Evolutionary conservation across 768 basidiomycete species (phyloP), one percentile per base, ranked within the genome.

Genomic region (Coprinellus aureogranulatus): DNA sequence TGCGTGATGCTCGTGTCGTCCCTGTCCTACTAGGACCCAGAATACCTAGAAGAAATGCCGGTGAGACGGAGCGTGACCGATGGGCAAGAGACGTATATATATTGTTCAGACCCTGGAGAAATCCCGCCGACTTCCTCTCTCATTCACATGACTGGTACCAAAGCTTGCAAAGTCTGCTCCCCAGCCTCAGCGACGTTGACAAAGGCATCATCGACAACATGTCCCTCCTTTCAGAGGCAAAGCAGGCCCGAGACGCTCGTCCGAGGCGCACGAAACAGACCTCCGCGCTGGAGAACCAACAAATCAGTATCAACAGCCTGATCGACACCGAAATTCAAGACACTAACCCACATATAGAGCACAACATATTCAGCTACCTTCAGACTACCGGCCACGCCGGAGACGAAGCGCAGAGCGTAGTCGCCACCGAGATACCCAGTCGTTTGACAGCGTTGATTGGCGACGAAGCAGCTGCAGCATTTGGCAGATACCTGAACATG

Each of bases 81-180:
- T 53, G 60, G 55, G 56, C 51, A n/a, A 2, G 12, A 20, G 41
- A 51, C 4, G 48, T 64, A 52, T 39, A 59, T 56, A 59, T 54
- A 39, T 54, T 45, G 26, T 49, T 61, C 37, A 25, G 31, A 2
- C 34, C 51, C 2, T 53, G 51, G 51, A 37, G 51, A 26, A 20
- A 11, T 3, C 31, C 39, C 16, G 5, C 31, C 10, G 51, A 40
- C 20, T 34, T 53, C 3, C 20, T 2, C n/a, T 4, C 6, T 4
- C 2, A 8, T 16, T 4, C 6, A 1, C 1, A 1, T 20, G n/a
- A 18, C 2, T 53, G 51, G 51, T 31, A 2, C 2, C 4, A 4
- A 16, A 25, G 3, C 1, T 8, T 40, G 8, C 10, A 37, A 8
- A 2, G 12, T 11, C 2, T 37, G 31, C 4, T 18, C 2, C 12